A percentile compares a stretch with the other conserved stretches of the same genome.
Conservation (phyloP, 1,284 basidiomycete species). For the Cryptococcus deneoformans region DNA sequence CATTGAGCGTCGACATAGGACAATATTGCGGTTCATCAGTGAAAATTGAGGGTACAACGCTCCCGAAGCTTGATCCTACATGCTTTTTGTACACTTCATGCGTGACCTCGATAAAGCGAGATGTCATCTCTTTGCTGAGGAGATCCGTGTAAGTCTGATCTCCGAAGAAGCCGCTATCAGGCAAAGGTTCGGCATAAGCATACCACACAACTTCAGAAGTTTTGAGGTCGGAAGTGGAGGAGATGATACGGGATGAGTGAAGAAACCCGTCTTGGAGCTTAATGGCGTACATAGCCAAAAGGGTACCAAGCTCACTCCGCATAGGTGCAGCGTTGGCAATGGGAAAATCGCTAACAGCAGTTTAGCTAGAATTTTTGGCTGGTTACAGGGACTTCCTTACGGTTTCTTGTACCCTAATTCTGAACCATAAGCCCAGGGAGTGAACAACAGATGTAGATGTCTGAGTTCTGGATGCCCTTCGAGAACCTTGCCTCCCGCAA, state of each 20-base stretch:
- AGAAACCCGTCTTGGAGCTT: slow-evolving; percentile 12
- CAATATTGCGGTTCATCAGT: too few relatives aligned
- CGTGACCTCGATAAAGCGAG: neutral
- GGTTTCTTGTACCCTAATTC: neutral
- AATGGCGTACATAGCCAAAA: slow-evolving; percentile 25
- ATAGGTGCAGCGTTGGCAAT: slow-evolving; percentile 25
- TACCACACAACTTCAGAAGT: slow-evolving; percentile 18
- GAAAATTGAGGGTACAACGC: too few relatives aligned
- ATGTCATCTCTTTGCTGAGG: slow-evolving; percentile 17
- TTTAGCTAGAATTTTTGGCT: neutral
- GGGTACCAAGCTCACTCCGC: slow-evolving; percentile 25
- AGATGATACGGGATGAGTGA: slow-evolving; percentile 15
- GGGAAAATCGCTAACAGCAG: slow-evolving; percentile 13
- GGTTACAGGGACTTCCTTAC: neutral
- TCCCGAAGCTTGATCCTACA: too few relatives aligned
- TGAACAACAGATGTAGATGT: too few relatives aligned
- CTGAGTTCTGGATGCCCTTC: too few relatives aligned
- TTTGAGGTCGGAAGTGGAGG: neutral
- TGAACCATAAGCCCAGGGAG: too few relatives aligned
- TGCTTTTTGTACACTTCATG: too few relatives aligned
- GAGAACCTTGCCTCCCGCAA: too few relatives aligned
- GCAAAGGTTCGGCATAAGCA: slow-evolving; percentile 25
- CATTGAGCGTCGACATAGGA: too few relatives aligned
- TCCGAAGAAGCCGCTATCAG: slow-evolving; percentile 23
- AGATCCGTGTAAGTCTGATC: slow-evolving; percentile 28